Percentiles rank a stretch among this genome's conserved stretches.
Evolutionary conservation across 2,329 filamentous ascomycete species (phyloP).

Genomic region (Alternaria dauci): DNA sequence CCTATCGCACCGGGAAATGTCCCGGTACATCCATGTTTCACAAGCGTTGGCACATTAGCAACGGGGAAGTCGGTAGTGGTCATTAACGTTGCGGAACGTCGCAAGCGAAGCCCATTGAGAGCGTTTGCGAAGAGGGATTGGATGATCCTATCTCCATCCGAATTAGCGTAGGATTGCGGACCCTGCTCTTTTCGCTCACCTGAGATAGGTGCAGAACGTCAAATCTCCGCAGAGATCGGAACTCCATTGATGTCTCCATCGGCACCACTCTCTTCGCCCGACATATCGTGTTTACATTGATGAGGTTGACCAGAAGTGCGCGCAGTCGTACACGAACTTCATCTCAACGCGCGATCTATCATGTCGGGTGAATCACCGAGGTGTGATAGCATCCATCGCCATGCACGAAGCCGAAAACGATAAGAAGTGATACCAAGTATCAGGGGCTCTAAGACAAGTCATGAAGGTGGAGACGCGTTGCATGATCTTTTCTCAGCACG

Average conservation of each 20-base stretch:
- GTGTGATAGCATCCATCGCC: neutral
- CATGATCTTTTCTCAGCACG: neutral
- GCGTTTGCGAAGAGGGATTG: neutral
- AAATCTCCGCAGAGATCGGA: neutral
- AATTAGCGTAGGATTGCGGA: neutral
- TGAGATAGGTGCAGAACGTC: neutral
- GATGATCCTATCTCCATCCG: neutral
- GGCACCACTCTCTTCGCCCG: neutral
- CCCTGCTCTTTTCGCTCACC: neutral
- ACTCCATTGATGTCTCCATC: neutral
- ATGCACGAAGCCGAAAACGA: neutral
- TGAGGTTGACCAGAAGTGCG: neutral
- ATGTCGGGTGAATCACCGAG: neutral
- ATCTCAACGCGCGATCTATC: neutral
- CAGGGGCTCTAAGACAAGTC: neutral
- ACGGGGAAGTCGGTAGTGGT: neutral
- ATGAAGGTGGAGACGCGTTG: neutral
- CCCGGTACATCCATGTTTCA: constrained; percentile 3
- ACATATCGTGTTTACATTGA: neutral
- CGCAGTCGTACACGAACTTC: neutral
- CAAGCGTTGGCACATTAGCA: neutral
- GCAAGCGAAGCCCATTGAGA: constrained; percentile 1
- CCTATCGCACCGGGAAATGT: neutral
- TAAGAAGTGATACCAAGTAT: neutral
- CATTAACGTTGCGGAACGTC: constrained; percentile 7